Evolutionary conservation across 2,329 filamentous ascomycete genomes (phyloP).

Genomic region (Aureobasidium subglaciale): DNA sequence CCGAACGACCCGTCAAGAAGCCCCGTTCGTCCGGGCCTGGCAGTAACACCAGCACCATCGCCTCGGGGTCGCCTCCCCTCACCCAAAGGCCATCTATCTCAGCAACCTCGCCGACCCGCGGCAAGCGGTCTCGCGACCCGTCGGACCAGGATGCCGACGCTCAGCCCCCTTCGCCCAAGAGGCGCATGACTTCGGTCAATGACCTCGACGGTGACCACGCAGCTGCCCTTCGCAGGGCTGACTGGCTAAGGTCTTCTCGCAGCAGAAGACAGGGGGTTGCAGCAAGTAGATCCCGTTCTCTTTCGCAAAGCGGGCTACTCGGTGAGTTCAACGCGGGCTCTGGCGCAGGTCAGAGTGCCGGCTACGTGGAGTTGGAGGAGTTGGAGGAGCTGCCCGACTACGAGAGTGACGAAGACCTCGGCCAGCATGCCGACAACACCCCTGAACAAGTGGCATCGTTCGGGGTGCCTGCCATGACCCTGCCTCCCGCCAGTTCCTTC

Average conservation of each 20-base stretch:
- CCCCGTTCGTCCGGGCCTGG: constrained; percentile 5
- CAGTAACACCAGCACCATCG: not conserved
- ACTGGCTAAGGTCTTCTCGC: constrained; percentile 1
- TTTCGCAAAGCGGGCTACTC: not conserved
- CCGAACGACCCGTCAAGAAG: constrained; percentile 9
- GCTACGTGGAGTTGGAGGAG: constrained; percentile 1
- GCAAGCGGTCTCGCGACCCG: constrained; percentile 11
- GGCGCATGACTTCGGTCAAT: constrained; percentile 11
- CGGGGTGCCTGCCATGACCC: not conserved
- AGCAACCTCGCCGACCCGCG: not conserved
- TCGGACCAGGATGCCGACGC: not conserved
- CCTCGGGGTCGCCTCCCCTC: constrained; percentile 2
- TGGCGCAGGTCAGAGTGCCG: not conserved
- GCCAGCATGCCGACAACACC: constrained; percentile 2
- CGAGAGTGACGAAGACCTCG: constrained; percentile 1
- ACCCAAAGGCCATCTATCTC: not conserved
- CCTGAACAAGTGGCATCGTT: not conserved
- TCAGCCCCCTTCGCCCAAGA: constrained; percentile 9
- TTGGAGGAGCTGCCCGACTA: not conserved
- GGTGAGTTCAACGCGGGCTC: not conserved
- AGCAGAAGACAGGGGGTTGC: not conserved
- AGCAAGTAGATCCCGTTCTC: constrained; percentile 8
- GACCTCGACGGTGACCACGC: constrained; percentile 1
- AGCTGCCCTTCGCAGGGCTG: constrained; percentile 2
- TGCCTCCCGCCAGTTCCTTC: not conserved